Evolutionary conservation across 495 filamentous ascomycete genomes (phyloP).

Genomic region (Aspergillus saccharolyticus): DNA sequence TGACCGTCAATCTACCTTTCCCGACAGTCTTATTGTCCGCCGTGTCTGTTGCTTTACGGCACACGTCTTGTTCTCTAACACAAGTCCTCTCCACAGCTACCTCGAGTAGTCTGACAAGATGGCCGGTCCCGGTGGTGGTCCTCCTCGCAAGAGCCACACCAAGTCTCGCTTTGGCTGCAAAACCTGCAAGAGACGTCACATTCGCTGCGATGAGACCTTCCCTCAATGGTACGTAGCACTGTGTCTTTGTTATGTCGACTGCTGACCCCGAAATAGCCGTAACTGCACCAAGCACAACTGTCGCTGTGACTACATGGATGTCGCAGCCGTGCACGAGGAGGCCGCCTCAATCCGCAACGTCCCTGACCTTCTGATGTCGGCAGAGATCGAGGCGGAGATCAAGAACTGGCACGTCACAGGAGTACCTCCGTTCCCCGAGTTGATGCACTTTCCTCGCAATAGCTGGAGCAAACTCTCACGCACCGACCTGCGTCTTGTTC

Average conservation of each 20-base stretch:
- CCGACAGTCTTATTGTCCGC: background rate
- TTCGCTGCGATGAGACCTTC: slow-evolving; percentile 94
- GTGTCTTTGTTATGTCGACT: background rate
- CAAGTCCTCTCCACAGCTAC: background rate
- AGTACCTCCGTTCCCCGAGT: slow-evolving; percentile 78
- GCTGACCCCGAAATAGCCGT: slow-evolving; percentile 50
- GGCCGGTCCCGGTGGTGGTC: slow-evolving; percentile 49
- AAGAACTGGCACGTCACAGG: slow-evolving; percentile 81
- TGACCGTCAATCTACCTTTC: background rate
- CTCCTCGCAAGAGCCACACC: slow-evolving; percentile 74
- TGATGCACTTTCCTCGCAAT: slow-evolving; percentile 61
- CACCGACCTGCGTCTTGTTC: slow-evolving; percentile 79
- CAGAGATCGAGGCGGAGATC: slow-evolving; percentile 73
- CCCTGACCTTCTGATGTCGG: slow-evolving; percentile 76
- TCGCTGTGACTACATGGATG: slow-evolving; percentile 94
- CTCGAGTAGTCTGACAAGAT: slow-evolving; percentile 22
- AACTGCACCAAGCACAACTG: slow-evolving; percentile 99
- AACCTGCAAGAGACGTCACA: slow-evolving; percentile 95
- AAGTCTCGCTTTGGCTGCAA: slow-evolving; percentile 97
- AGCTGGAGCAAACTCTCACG: slow-evolving; percentile 58
- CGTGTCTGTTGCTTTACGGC: background rate
- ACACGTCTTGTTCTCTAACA: background rate
- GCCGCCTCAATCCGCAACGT: slow-evolving; percentile 61
- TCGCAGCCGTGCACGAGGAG: slow-evolving; percentile 56
- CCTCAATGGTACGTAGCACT: slow-evolving; percentile 76